Evolutionary conservation across 176 grass and related monocot genomes (phyloP), one percentile per base, ranked within the genome.

Genomic region (Musa beccarii): DNA sequence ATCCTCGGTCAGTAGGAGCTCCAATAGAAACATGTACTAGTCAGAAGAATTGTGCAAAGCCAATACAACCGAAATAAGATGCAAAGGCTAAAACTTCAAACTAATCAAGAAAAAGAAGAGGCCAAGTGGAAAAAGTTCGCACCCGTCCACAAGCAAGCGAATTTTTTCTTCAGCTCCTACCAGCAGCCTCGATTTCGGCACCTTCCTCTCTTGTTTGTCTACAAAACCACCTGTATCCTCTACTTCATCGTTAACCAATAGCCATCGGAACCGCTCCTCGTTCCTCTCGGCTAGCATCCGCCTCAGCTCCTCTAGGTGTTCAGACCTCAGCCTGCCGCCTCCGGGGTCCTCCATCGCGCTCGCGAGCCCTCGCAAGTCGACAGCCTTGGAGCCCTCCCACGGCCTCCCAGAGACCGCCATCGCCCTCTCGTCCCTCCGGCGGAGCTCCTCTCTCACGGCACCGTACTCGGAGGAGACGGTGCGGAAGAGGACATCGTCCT

Each of bases 241-340:
- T 65, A 92, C 90, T 17, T 92, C 51, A 71, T 97, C 89, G 67
- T 88, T 87, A 52, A 86, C 88, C 74, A 97, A 69, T 10, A 97
- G 76, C 93, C 87, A 93, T 56, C 68, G 66, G 72, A 92, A 89
- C 8, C 71, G 54, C 22, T 64, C 88, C 8, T 50, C 84, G 56
- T 83, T 90, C 83, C 93, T 92, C 68, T 78, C 83, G 51, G 77
- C 83, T 3, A 97, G 80, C 87, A 92, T 90, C 79, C 84, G 88
- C 70, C 84, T 82, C 71, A 97, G 75, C 55, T 84, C 90, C 26
- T 79, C 84, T 63, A 97, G 76, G 62, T 82, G 85, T 68, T 90
- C 86, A 3, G 65, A 63, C 34, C 52, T 75, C 51, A 70, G 25
- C 9, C 16, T 76, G 26, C 51, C 79, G 3, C 50, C 79, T 19